Evolutionary conservation across 2,329 filamentous ascomycete species (phyloP).

Genomic region (Cryphonectria parasitica): DNA sequence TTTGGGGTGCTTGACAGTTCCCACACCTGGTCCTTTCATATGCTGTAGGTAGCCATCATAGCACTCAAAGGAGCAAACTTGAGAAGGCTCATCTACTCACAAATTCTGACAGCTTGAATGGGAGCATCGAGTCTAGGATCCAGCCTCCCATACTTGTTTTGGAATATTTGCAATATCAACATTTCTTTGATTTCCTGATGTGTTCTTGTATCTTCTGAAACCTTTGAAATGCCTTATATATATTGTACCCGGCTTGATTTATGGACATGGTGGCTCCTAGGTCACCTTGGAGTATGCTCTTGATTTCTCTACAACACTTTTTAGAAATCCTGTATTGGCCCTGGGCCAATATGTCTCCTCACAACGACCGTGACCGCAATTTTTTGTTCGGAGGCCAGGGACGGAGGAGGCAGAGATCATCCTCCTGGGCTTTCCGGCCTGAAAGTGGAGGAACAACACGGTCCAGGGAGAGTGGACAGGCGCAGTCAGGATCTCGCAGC

Average conservation of each 20-base stretch:
- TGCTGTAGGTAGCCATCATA: not conserved
- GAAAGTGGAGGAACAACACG: not conserved
- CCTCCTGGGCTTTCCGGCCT: constrained; percentile 18
- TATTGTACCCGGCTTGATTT: not conserved
- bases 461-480: not conserved
- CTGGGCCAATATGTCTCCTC: constrained; percentile 10
- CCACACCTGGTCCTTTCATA: not conserved
- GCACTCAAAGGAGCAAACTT: not conserved
- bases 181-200: not conserved
- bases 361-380: constrained; percentile 5
- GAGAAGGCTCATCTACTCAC: not conserved
- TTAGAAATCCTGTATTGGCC: not conserved
- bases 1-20: not conserved
- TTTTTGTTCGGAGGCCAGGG: constrained; percentile 11
- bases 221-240: not conserved
- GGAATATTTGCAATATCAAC: not conserved
- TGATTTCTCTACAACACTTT: not conserved
- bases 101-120: not conserved
- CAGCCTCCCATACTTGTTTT: not conserved
- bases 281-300: not conserved
- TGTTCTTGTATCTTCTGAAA: not conserved
- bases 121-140: not conserved
- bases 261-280: not conserved
- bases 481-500: not conserved
- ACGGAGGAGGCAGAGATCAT: constrained; percentile 15